phyloP scores from a whole-genome alignment of 1,284 basidiomycete species.

The Taiwanofungus camphoratus region DNA sequence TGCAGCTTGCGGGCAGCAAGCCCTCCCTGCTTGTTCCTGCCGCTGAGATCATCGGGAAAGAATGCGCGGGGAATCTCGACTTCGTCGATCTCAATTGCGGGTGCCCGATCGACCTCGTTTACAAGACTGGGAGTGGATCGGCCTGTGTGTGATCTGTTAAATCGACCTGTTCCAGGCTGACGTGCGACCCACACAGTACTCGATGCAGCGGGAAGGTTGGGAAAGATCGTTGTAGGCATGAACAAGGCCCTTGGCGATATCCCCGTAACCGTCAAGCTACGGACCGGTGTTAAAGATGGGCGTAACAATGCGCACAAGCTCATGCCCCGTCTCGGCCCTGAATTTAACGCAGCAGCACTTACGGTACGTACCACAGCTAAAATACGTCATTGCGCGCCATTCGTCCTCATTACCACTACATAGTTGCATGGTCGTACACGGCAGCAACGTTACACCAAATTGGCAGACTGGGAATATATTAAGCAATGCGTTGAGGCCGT shows the following conservation, averaged over 20 bases:
- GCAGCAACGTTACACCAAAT: slow-evolving; percentile 84
- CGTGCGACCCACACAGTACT: slow-evolving; percentile 51
- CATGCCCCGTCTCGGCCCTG: slow-evolving; percentile 77
- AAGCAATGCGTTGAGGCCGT: slow-evolving; percentile 81
- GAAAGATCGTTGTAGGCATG: slow-evolving; percentile 90
- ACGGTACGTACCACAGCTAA: slow-evolving; percentile 48
- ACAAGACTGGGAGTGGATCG: slow-evolving; percentile 86
- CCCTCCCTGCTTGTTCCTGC: slow-evolving; percentile 74
- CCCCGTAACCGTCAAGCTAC: slow-evolving; percentile 92
- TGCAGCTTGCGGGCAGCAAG: slow-evolving; percentile 82
- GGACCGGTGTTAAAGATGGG: slow-evolving; percentile 87
- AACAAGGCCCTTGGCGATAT: slow-evolving; percentile 86
- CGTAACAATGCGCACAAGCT: slow-evolving; percentile 87
- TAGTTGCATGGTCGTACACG: slow-evolving; percentile 91
- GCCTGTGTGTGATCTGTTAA: slow-evolving; percentile 51
- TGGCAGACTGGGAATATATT: slow-evolving; percentile 91
- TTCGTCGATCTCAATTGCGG: slow-evolving; percentile 97
- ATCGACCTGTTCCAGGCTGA: neutral
- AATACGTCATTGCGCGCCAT: neutral
- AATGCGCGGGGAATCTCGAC: slow-evolving; percentile 64
- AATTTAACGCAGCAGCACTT: slow-evolving; percentile 78
- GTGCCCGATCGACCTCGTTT: slow-evolving; percentile 96
- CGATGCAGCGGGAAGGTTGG: slow-evolving; percentile 77
- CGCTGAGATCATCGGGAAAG: slow-evolving; percentile 78
- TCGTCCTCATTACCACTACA: neutral